A percentile compares a stretch with the other conserved stretches of the same genome.
Conservation (phyloP, 129 eudicot species). For the Flaveria linearis region DNA sequence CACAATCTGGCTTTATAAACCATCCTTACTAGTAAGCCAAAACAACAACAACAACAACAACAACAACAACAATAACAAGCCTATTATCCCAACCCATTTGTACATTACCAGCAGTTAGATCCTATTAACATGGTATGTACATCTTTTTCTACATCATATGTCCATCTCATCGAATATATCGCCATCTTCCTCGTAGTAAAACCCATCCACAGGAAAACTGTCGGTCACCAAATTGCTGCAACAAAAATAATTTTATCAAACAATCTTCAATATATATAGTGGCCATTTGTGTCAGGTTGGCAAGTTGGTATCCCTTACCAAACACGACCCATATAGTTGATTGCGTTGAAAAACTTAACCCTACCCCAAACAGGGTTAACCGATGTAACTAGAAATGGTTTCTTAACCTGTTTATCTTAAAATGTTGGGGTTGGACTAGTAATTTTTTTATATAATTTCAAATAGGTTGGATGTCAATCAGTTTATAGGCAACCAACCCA, state of each 20-base stretch:
- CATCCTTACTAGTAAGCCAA: neutral
- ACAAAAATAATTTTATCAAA: neutral
- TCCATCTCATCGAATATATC: slow-evolving; percentile 88
- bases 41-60: neutral
- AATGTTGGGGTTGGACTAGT: neutral
- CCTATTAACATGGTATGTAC: slow-evolving; percentile 44
- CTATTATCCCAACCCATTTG: slow-evolving; percentile 12
- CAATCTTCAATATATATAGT: neutral
- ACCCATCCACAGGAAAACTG: slow-evolving; percentile 49
- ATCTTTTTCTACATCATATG: slow-evolving; percentile 43
- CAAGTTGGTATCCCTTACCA: neutral
- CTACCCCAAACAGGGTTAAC: neutral
- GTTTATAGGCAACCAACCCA: too few relatives aligned
- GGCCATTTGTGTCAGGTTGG: neutral
- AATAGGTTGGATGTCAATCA: too few relatives aligned
- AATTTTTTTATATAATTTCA: too few relatives aligned
- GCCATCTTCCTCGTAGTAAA: slow-evolving; percentile 53
- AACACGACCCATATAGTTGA: neutral
- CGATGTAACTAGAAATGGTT: neutral
- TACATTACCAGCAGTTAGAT: slow-evolving; percentile 29
- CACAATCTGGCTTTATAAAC: slow-evolving; percentile 20
- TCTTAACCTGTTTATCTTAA: too few relatives aligned
- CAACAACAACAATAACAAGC: neutral
- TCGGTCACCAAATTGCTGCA: slow-evolving; percentile 77
- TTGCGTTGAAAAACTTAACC: neutral